These are phyloP conservation scores for Globisporangium rhizosaccharum DNA, from an alignment of 352 stramenopile genomes.

Conservation along the genomic window DNA sequence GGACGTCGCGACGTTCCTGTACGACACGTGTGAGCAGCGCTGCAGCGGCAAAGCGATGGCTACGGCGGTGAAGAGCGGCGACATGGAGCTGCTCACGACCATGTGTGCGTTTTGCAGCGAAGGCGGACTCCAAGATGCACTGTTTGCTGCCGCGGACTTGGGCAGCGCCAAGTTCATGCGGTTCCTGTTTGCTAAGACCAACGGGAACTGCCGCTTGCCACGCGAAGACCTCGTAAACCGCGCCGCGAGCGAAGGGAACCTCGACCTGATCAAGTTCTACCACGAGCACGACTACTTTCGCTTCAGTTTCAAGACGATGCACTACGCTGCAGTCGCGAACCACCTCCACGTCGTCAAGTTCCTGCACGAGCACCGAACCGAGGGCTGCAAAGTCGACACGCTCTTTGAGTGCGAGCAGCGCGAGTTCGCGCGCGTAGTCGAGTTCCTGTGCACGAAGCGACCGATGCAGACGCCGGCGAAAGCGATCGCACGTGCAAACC, in stretches of 20 bases:
- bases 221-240: too few relatives aligned
- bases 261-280: constrained; percentile 9
- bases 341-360: constrained; percentile 5
- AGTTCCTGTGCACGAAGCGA: background rate
- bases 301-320: constrained; percentile 4
- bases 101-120: background rate
- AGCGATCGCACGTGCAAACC: background rate
- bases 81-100: background rate
- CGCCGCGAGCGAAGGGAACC: background rate
- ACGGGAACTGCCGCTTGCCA: too few relatives aligned
- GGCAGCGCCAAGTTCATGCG: background rate
- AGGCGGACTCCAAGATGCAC: background rate
- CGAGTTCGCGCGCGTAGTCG: background rate
- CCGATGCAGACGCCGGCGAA: background rate
- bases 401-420: constrained; percentile 1
- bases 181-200: too few relatives aligned
- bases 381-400: constrained; percentile 8
- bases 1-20: background rate
- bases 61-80: background rate
- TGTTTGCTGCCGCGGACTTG: background rate
- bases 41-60: background rate
- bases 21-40: background rate
- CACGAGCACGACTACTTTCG: constrained; percentile 1
- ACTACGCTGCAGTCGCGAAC: background rate
- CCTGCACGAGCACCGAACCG: constrained; percentile 4